Conservation (phyloP, 2,329 filamentous ascomycete species). For the Fusarium albosuccineum region DNA sequence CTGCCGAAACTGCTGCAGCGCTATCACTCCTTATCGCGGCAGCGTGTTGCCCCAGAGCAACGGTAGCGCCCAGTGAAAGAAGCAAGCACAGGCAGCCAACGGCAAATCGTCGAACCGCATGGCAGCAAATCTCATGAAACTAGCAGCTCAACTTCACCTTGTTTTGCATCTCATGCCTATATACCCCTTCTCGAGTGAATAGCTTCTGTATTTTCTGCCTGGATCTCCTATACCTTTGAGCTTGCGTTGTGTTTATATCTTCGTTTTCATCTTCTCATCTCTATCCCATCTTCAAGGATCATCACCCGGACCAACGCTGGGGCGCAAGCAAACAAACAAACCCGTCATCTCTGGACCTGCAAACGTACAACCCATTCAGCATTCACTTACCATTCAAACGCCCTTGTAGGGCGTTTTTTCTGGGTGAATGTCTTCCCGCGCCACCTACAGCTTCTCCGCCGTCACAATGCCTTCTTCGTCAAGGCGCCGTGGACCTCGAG, state of each 20-base stretch:
- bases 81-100: conserved; percentile 39
- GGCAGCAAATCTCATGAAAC: conserved; percentile 29
- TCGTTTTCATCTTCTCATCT: neutral
- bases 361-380: neutral
- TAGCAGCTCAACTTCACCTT: conserved; percentile 24
- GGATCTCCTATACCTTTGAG: neutral
- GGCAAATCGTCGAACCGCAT: conserved; percentile 23
- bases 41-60: conserved; percentile 46
- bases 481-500: conserved; percentile 39
- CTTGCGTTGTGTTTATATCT: conserved; percentile 7
- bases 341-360: conserved; percentile 4
- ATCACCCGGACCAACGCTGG: neutral
- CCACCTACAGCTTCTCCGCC: conserved; percentile 22
- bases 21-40: conserved; percentile 46
- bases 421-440: conserved; percentile 34
- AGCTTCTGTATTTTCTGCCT: neutral
- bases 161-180: neutral
- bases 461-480: conserved; percentile 39
- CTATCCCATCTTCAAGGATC: neutral
- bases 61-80: conserved; percentile 35
- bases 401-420: neutral
- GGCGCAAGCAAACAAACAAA: conserved; percentile 19
- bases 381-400: neutral
- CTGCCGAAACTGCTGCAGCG: neutral
- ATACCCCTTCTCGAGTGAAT: conserved; percentile 10